Base-by-base conservation (phyloP, 2,329 filamentous ascomycete genomes). In the Alternaria infectoria region DNA sequence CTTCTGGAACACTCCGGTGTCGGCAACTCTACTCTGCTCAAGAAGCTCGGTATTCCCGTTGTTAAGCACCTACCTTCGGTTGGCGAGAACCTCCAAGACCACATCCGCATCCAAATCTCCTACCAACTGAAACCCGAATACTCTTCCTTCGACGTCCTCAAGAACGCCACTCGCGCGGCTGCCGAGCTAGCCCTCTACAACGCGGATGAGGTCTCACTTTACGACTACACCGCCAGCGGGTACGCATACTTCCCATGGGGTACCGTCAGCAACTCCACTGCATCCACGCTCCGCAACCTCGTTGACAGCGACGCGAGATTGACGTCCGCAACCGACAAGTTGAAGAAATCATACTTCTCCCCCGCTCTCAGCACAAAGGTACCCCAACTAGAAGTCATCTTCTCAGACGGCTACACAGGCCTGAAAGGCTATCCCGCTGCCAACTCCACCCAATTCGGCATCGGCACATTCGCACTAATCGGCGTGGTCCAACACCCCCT, bases 321-420 rank as follows among this genome's bases (percentile, higher is more conserved):
- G 51, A 68, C 52, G 4, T 69, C 70, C 0, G 36, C 67, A 5
- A 65, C 69, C 15, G 68, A 71, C 28, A 65, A 65, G 19, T 23
- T 71, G 43, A 75, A 74, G 60, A 68, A 70, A 47, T 66, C 66
- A 59, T 74, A 82, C 61, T 73, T 86, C 46, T 69, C 72, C 15
- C 69, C 83, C 11, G 54, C 67, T 3, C 56, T 70, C 30, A 73
- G 59, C 57, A 61, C 65, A 5, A 60, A 65, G n/a, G 76, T 83
- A 8, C 81, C 82, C 0, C 80, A 83, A 61, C 66, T 82, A 1
- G 82, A 84, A 67, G 64, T 83, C 36, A 81, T 83, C 60, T 82
- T 84, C 67, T 81, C 80, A 1, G 82, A 84, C 62, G 81, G 81
- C 3, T 84, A 83, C 69, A 81, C 81, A 1, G 83, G 83, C 15